Percentiles rank a stretch among this genome's conserved stretches.
phyloP scores from a whole-genome alignment of 371 early-diverging fungal species.

The Mucor mucedo region DNA sequence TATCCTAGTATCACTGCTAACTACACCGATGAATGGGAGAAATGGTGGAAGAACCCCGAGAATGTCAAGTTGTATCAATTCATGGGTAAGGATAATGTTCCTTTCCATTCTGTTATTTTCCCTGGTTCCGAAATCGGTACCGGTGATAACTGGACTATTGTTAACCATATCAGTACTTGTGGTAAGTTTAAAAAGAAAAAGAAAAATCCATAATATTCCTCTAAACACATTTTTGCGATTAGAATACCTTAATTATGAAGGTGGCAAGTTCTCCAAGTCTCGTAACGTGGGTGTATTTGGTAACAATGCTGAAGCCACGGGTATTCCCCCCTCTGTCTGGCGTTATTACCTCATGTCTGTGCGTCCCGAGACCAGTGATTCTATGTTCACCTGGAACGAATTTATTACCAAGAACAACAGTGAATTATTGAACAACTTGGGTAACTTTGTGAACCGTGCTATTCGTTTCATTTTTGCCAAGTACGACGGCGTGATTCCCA shows the following conservation, averaged over 20 bases:
- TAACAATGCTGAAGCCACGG: slow-evolving; percentile 92
- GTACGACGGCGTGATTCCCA: slow-evolving; percentile 83
- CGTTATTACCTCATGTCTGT: slow-evolving; percentile 97
- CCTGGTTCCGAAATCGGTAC: slow-evolving; percentile 93
- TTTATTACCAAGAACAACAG: slow-evolving; percentile 94
- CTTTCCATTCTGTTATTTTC: slow-evolving; percentile 99
- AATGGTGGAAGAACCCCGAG: slow-evolving; percentile 98
- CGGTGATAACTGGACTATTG: slow-evolving; percentile 87
- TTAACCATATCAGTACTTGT: slow-evolving; percentile 95
- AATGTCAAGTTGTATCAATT: slow-evolving; percentile 97
- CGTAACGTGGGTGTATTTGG: slow-evolving; percentile 99
- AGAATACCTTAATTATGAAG: slow-evolving; percentile 99
- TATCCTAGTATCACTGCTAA: slow-evolving; percentile 97
- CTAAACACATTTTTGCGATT: neutral
- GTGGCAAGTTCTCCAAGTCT: slow-evolving; percentile 98
- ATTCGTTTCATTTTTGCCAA: slow-evolving; percentile 93
- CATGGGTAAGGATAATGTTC: slow-evolving; percentile 99
- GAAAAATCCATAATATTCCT: too few species aligned
- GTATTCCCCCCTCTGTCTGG: slow-evolving; percentile 96
- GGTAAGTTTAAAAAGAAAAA: slow-evolving; percentile 49
- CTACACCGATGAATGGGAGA: slow-evolving; percentile 92
- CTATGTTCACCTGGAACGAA: slow-evolving; percentile 95
- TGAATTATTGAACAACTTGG: slow-evolving; percentile 97
- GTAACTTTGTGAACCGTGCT: slow-evolving; percentile 99
- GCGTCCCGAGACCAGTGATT: slow-evolving; percentile 98